Base-by-base conservation (phyloP, 2,329 filamentous ascomycete species). In the Neurospora crassa region DNA sequence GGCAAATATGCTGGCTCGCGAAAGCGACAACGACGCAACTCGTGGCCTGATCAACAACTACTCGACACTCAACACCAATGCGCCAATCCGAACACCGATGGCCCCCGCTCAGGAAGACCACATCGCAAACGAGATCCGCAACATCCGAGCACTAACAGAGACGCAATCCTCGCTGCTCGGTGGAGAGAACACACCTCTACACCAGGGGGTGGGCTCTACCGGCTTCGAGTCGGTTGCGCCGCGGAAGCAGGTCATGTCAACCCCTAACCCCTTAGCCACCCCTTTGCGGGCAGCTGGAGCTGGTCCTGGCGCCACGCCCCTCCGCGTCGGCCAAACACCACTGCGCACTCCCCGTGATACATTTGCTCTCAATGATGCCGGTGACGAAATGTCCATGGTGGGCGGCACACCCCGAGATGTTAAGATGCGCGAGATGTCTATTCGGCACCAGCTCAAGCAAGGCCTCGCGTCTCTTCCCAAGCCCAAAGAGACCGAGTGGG, bases 81-180 rank as follows among this genome's bases (percentile, higher is more conserved):
- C 93, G 14, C 96, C 96, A 0, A 97, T 99, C 73, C 90, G 96
- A 74, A 99, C 96, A 5, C 96, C 96, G 3, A 90, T 91, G 80
- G 96, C 94, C 3, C 92, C 96, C 0, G 92, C 94, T 68, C 93
- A 97, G 79, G 94, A 99, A 79, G 96, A 99, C 77, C 91, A 93
- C 75, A 96, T 99, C 72, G 94, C 95, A 75, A 99, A 98, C 79
- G 96, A 99, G 81, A 95, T 98, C 74, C 90, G 91, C 72, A 98
- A 99, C 79, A 97, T 97, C 68, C 89, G 92, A 74, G 93, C 96
- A 8, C 84, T 97, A 69, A 98, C 94, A 0, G 92, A 97, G 78
- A 98, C 95, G 0, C 92, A 98, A 77, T 98, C 96, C 24, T 97
- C 93, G 11, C 84, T 99, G 10, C 85, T 99, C 0, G 96, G 96